Evolutionary conservation across 1,284 basidiomycete species (phyloP), one percentile per base, ranked within the genome.

Genomic region (Heliocybe sulcata): DNA sequence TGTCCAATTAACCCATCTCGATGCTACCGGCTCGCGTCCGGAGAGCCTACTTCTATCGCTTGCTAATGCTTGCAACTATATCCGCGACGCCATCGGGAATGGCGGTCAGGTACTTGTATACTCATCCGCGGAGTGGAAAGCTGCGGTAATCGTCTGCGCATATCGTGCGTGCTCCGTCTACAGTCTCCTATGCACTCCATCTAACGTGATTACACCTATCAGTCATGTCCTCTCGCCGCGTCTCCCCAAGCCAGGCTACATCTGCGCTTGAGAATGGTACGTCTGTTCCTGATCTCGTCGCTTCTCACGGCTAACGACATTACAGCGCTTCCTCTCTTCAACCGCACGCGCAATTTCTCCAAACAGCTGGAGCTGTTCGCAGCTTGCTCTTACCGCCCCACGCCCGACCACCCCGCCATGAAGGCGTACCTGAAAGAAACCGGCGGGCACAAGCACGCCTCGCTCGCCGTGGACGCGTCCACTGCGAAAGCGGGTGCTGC

Each of bases 31-130:
- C 6, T 20, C 47, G 27, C 22, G 47, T 6, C 22, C 23, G 10
- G 47, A 49, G 27, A 49, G 9, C 20, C 22, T 49, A 2, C 60
- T 82, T 2, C 60, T 77, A 23, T 67, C 70, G 3, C 67, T 85
- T 8, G 74, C 73, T 16, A 68, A 65, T 8, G 66, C 73, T 19
- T 77, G 75, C 56, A 63, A 62, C 35, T 80, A 76, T 56, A 72
- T 82, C 25, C 60, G 65, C 16, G 63, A 72, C 19, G 75, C 76
- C 0, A 59, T 77, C 9, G 62, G 64, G 8, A 61, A 55, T 23
- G 72, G 70, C 2, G 76, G 75, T 3, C 66, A 65, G 35, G 80
- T 89, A 38, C 79, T 92, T 38, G 80, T 92, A n/a, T 81, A 90
- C 67, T 89, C 80, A 31, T 65, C 67, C 9, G 67, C 70, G 14